Conservation (phyloP, 257 asterid species). For the Primulina tabacum region DNA sequence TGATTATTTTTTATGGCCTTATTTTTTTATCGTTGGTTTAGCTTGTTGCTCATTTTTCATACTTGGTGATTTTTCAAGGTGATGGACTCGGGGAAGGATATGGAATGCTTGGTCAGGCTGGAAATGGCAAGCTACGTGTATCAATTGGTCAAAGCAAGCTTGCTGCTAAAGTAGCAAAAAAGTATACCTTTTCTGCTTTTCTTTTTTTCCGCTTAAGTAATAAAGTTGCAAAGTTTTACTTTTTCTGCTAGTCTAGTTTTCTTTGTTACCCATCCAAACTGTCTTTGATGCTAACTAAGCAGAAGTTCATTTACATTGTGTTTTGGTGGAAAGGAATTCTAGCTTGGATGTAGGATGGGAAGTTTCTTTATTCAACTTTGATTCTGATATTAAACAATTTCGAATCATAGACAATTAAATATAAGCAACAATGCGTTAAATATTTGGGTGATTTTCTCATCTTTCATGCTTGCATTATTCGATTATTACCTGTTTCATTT, state of each 20-base stretch:
- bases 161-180: slow-evolving; percentile 85
- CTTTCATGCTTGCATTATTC: slow-evolving; percentile 12
- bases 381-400: too few species aligned
- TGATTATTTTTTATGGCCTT: background rate
- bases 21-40: background rate
- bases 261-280: background rate
- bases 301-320: background rate
- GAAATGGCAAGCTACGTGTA: slow-evolving; percentile 91
- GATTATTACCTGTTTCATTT: slow-evolving; percentile 2
- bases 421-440: background rate
- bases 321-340: background rate
- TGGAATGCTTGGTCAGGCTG: slow-evolving; percentile 99
- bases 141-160: slow-evolving; percentile 79
- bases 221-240: background rate
- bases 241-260: background rate
- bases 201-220: slow-evolving; percentile 1
- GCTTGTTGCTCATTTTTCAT: slow-evolving; percentile 7
- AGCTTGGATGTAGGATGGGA: background rate
- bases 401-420: background rate
- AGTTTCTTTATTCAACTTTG: background rate
- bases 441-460: background rate
- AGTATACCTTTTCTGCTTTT: slow-evolving; percentile 37
- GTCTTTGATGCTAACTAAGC: background rate
- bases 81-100: slow-evolving; percentile 99
- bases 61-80: slow-evolving; percentile 42